Evolutionary conservation across 257 asterid genomes (phyloP).

Genomic region (Ligustrum vulgare): DNA sequence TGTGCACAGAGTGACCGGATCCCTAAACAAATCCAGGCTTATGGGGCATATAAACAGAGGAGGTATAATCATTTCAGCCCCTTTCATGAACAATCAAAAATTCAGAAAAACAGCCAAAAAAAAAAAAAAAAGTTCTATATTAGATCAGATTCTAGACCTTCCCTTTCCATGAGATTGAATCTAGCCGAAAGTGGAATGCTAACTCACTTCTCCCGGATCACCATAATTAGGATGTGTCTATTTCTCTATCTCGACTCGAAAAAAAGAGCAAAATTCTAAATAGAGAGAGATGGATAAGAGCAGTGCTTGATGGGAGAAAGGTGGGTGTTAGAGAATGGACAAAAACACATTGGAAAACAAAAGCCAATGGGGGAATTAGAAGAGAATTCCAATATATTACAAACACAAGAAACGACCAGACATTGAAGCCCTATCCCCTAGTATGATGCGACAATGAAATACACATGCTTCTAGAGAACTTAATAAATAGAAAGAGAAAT

Average conservation of each 20-base stretch:
- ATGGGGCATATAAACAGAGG: conserved; percentile 57
- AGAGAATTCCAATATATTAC: conserved; percentile 18
- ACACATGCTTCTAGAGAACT: too few relatives aligned
- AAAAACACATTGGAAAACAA: conserved; percentile 15
- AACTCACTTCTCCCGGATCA: not conserved
- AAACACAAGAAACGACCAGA: conserved; percentile 14
- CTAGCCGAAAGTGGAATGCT: not conserved
- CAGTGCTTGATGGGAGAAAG: not conserved
- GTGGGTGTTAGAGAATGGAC: conserved; percentile 9
- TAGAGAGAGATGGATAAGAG: conserved; percentile 9
- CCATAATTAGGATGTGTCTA: not conserved
- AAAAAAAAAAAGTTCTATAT: too few relatives aligned
- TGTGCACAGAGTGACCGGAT: conserved; percentile 62
- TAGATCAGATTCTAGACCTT: not conserved
- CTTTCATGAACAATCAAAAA: conserved; percentile 9
- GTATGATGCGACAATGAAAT: too few relatives aligned
- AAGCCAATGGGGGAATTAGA: conserved; percentile 13
- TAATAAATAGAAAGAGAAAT: too few relatives aligned
- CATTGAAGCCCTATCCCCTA: conserved; percentile 21
- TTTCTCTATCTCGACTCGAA: not conserved
- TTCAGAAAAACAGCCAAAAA: not conserved
- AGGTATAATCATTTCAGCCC: conserved; percentile 40
- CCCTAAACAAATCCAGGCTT: conserved; percentile 53
- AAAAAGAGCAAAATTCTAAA: not conserved
- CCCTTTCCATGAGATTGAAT: not conserved